Evolutionary conservation across 805 yeast species (phyloP).

Genomic region (Grigorovia humatica): DNA sequence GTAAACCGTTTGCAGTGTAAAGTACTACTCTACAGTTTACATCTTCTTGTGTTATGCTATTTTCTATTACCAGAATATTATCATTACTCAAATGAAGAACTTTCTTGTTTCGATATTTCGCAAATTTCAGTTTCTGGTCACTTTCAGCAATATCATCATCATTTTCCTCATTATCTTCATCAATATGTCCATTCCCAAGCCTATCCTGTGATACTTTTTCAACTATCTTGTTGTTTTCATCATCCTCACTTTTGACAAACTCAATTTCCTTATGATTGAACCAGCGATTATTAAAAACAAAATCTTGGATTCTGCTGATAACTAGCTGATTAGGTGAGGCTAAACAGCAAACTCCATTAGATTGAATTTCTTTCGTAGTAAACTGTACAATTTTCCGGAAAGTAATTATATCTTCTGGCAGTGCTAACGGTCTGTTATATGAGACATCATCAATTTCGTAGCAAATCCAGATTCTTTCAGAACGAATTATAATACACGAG

Average conservation of each 20-base stretch:
- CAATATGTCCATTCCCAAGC: background rate
- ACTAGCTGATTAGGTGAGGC: conserved; percentile 18
- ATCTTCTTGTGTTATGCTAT: background rate
- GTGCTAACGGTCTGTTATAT: conserved; percentile 23
- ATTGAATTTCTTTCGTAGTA: conserved; percentile 13
- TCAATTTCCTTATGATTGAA: conserved; percentile 9
- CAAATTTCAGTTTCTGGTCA: conserved; percentile 4
- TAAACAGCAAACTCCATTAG: conserved; percentile 24
- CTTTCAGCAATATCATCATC: conserved; percentile 11
- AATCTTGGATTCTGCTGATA: conserved; percentile 20
- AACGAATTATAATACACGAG: conserved; percentile 24
- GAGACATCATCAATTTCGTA: conserved; percentile 15
- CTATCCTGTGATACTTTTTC: background rate
- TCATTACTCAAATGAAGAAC: conserved; percentile 4
- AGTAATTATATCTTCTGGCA: conserved; percentile 8
- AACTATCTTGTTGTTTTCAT: conserved; percentile 2
- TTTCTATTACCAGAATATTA: conserved; percentile 4
- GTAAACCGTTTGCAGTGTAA: background rate
- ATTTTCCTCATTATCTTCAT: conserved; percentile 8
- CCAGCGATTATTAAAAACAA: conserved; percentile 16
- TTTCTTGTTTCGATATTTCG: conserved; percentile 7
- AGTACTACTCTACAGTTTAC: conserved; percentile 1
- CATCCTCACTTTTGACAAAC: conserved; percentile 1
- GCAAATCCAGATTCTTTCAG: conserved; percentile 28
- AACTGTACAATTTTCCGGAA: conserved; percentile 13